These are phyloP conservation scores for Microthyrium microscopicum DNA, from an alignment of 2,329 filamentous ascomycete species.

Conservation along the genomic window DNA sequence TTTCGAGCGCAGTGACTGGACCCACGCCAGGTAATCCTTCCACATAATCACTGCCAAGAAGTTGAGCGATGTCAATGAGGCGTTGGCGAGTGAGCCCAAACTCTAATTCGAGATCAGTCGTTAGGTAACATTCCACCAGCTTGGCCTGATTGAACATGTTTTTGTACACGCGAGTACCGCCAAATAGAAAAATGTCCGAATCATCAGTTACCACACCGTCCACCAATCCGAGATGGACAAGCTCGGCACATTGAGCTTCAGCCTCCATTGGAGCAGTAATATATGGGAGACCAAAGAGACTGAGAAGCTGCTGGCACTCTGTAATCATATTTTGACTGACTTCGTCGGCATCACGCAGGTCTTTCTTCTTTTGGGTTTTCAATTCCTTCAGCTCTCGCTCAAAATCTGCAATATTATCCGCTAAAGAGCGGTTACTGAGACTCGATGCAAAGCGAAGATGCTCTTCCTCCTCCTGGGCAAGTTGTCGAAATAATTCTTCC, in stretches of 20 bases:
- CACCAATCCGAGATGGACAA: constrained; percentile 72
- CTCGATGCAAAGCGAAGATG: constrained; percentile 83
- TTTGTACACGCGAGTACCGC: constrained; percentile 91
- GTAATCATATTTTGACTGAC: constrained; percentile 91
- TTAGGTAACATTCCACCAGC: constrained; percentile 89
- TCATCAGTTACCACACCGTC: constrained; percentile 98
- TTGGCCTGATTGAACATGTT: constrained; percentile 99
- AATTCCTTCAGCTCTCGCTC: constrained; percentile 76
- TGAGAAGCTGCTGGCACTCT: constrained; percentile 82
- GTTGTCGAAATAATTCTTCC: constrained; percentile 69
- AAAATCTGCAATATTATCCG: constrained; percentile 60
- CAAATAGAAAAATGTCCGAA: constrained; percentile 91
- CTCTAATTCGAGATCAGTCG: constrained; percentile 70
- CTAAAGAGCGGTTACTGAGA: constrained; percentile 58
- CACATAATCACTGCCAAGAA: constrained; percentile 88
- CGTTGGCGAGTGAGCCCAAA: constrained; percentile 73
- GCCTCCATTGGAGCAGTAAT: constrained; percentile 98
- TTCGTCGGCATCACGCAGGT: constrained; percentile 88
- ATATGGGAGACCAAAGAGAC: constrained; percentile 86
- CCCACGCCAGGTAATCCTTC: constrained; percentile 82
- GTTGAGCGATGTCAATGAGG: constrained; percentile 76
- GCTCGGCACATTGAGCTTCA: constrained; percentile 89
- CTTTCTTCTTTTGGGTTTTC: constrained; percentile 89
- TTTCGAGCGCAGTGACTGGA: constrained; percentile 86
- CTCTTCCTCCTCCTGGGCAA: constrained; percentile 82